These are phyloP conservation scores for Colletotrichum sublineola DNA, from an alignment of 2,329 filamentous ascomycete species.

Conservation along the genomic window DNA sequence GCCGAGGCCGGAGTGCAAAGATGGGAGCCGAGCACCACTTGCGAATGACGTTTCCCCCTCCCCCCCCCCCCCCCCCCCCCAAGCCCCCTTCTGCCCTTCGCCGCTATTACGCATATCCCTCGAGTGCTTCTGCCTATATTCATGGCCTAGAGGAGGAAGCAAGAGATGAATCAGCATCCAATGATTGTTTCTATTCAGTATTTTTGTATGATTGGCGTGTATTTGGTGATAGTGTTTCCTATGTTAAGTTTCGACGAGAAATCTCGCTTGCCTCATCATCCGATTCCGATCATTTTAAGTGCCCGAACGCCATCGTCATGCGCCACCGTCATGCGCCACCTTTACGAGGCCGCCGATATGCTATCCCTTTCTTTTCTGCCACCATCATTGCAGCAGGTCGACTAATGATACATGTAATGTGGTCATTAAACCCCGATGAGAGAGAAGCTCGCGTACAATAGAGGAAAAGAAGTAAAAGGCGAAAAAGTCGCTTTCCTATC, in stretches of 20 bases:
- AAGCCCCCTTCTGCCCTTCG: too few relatives aligned
- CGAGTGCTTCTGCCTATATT: not conserved
- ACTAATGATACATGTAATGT: slow-evolving; percentile 27
- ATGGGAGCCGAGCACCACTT: not conserved
- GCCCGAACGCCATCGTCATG: slow-evolving; percentile 25
- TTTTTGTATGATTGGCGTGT: slow-evolving; percentile 1
- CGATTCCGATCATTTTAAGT: not conserved
- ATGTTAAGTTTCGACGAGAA: not conserved
- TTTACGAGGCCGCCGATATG: not conserved
- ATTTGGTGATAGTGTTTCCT: slow-evolving; percentile 19
- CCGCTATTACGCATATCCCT: not conserved
- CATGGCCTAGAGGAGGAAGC: not conserved
- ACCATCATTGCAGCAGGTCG: slow-evolving; percentile 8
- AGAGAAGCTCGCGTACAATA: too few relatives aligned
- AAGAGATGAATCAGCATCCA: not conserved
- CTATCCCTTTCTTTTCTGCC: not conserved
- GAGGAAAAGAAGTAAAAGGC: not conserved
- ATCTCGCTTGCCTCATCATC: not conserved
- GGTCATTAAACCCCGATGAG: slow-evolving; percentile 9
- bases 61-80: too few relatives aligned
- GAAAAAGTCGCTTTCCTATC: slow-evolving; percentile 25
- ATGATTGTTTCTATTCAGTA: slow-evolving; percentile 6
- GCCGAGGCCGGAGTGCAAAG: slow-evolving; percentile 29
- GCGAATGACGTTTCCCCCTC: not conserved
- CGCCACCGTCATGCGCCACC: slow-evolving; percentile 1